Base-by-base conservation (phyloP, 169 alveolate species). In the Perkinsus marinus region DNA sequence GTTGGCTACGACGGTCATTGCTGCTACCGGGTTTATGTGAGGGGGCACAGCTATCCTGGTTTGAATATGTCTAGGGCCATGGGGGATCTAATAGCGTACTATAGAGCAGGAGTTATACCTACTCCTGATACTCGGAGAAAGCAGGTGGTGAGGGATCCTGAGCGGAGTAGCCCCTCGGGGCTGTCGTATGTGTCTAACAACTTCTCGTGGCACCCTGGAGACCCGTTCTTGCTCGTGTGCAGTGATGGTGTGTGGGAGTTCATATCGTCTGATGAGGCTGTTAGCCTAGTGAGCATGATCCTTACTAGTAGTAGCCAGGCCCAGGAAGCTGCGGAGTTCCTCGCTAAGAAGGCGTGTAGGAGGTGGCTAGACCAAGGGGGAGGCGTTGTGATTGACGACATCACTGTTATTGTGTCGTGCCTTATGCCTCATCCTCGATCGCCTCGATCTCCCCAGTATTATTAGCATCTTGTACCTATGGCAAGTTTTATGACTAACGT, bases 221-320 rank as follows among this genome's bases (percentile, higher is more conserved):
- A 95, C 69, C 93, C 94, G 34, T 95, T 94, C 37, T 93, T 96
- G 68, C 79, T 96, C 36, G 89, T 95, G 39, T 96, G 97, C 89
- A 93, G 96, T 47, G 97, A 96, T 93, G 97, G 97, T 30, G 97
- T 96, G 19, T 95, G 97, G 96, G 97, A 96, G 68, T 96, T 96
- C 92, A 93, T 96, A 38, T 91, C 95, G 30, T 92, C 96, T 30
- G 94, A 96, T 68, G 97, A 95, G 91, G 97, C 97, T 30, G 93
- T 94, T 91, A 94, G 93, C 43, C 69, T 94, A 68, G 95, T 96
- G 68, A 90, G 92, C 26, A 93, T 89, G 3, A 92, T 92, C 37
- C 68, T 39, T 0, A 39, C 37, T 22, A 95, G 94, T 34, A 91
- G 90, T 39, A 68, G 92, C 16, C 93, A 93, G 36, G 96, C 94